phyloP scores from a whole-genome alignment of 306 rosid species.

The Benincasa hispida region DNA sequence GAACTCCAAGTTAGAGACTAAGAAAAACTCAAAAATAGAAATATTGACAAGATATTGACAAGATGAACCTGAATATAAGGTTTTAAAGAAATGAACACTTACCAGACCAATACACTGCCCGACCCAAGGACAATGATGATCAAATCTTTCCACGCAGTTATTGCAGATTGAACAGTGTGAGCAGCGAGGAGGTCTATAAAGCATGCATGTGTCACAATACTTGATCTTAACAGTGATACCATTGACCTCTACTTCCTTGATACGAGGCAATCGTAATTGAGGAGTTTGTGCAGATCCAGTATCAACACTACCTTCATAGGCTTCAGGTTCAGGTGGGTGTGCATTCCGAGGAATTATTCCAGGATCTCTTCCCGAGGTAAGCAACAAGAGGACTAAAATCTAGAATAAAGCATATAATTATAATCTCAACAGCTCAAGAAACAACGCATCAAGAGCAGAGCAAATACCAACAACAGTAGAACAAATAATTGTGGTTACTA shows the following conservation, averaged over 20 bases:
- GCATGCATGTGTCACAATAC: conserved; percentile 99
- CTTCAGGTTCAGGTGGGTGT: conserved; percentile 97
- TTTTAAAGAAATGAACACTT: conserved; percentile 16
- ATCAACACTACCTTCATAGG: conserved; percentile 53
- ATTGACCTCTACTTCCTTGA: conserved; percentile 85
- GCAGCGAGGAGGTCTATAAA: conserved; percentile 96
- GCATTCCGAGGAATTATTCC: conserved; percentile 92
- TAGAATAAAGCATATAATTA: conserved; percentile 19
- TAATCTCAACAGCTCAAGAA: background rate
- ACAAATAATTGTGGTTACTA: background rate
- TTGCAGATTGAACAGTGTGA: conserved; percentile 98
- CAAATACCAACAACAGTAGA: background rate
- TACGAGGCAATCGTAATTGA: conserved; percentile 72
- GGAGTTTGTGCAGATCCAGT: conserved; percentile 85
- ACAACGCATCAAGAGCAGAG: background rate
- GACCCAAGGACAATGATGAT: conserved; percentile 99
- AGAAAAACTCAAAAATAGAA: background rate
- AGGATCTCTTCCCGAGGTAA: conserved; percentile 96
- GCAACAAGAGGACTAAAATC: conserved; percentile 75
- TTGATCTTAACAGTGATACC: conserved; percentile 64
- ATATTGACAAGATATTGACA: background rate
- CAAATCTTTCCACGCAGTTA: conserved; percentile 90
- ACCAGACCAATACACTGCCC: conserved; percentile 99
- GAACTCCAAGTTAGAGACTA: background rate
- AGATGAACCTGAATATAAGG: background rate